These are phyloP conservation scores for Kandelia obovata DNA, from an alignment of 345 rosid genomes.

Conservation along the genomic window DNA sequence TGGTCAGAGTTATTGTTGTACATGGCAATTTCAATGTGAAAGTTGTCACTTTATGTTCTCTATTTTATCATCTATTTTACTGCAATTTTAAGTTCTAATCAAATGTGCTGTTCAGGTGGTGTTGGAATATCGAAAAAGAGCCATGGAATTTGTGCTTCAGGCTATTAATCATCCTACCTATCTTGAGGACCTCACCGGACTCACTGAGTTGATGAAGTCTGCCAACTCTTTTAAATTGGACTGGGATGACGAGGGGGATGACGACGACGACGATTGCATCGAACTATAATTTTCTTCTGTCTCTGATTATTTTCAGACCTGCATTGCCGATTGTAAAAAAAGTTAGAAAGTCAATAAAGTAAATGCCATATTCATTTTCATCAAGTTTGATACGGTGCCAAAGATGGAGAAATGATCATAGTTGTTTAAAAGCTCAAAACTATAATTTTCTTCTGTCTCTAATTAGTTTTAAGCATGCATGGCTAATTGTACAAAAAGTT, in stretches of 20 bases:
- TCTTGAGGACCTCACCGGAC: constrained; percentile 88
- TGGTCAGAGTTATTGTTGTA: too few species aligned
- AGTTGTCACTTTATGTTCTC: not conserved
- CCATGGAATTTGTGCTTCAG: constrained; percentile 66
- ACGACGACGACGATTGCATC: constrained; percentile 32
- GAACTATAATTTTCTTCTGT: constrained; percentile 26
- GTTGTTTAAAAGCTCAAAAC: not conserved
- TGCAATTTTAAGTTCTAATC: not conserved
- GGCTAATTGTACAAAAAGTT: constrained; percentile 16
- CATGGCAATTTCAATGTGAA: not conserved
- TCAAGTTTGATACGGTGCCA: not conserved
- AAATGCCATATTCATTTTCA: not conserved
- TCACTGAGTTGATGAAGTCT: constrained; percentile 73
- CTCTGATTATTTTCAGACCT: not conserved
- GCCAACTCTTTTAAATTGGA: constrained; percentile 61
- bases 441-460: constrained; percentile 14
- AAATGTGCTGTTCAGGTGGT: constrained; percentile 52
- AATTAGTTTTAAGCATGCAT: not conserved
- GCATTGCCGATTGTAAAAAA: constrained; percentile 15
- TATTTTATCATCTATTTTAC: not conserved
- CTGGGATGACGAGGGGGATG: constrained; percentile 60
- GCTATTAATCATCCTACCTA: constrained; percentile 94
- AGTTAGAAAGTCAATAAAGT: not conserved
- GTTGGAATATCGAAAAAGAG: constrained; percentile 57
- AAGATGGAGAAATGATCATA: too few species aligned